Conservation (phyloP, 495 filamentous ascomycete genomes). For the Neurospora sp. region DNA sequence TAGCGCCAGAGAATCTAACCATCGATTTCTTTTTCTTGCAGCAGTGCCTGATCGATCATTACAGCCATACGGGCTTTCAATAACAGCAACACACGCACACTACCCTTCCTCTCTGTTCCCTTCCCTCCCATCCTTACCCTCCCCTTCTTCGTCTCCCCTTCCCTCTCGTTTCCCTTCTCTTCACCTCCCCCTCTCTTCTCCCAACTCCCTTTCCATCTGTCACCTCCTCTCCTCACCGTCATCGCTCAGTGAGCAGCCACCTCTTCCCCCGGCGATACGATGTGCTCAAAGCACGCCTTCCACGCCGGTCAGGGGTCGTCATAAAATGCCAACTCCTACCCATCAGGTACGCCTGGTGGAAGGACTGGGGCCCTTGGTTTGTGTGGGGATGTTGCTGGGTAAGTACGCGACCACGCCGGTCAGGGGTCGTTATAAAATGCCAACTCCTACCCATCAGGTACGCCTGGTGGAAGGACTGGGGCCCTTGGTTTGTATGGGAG, state of each 20-base stretch:
- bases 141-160: background rate
- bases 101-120: background rate
- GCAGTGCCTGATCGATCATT: background rate
- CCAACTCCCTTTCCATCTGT: background rate
- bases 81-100: background rate
- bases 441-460: no score
- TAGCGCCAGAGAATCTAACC: background rate
- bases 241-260: background rate
- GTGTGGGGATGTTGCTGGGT: no score
- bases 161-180: background rate
- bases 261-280: background rate
- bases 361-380: no score
- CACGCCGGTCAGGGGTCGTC: background rate
- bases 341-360: no score
- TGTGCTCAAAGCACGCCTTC: background rate
- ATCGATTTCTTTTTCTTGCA: background rate
- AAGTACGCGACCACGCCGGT: no score
- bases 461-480: no score
- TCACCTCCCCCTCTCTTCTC: background rate
- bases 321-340: background rate
- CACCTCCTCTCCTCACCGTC: background rate
- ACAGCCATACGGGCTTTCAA: background rate
- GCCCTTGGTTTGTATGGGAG: no score
- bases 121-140: background rate
- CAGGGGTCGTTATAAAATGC: no score